Evolutionary conservation across 306 rosid genomes (phyloP).

Genomic region (Cicer chorassanicum): DNA sequence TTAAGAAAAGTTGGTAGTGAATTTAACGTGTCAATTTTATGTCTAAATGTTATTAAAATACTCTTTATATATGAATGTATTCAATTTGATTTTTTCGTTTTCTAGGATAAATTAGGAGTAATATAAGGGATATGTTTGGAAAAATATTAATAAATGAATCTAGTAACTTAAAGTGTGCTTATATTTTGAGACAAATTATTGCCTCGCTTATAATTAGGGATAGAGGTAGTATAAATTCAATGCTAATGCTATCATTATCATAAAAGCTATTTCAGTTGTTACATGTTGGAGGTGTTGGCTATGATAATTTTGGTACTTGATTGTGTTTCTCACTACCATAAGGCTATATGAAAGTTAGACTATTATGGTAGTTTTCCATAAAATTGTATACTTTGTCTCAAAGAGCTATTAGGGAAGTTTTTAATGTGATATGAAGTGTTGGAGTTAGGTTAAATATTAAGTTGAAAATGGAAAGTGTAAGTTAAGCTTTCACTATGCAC

Average conservation of each 20-base stretch:
- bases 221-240: not conserved
- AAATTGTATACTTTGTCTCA: not conserved
- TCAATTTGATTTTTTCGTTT: no score
- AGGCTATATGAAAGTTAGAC: not conserved
- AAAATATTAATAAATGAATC: no score
- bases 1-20: no score
- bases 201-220: no score
- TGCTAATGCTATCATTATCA: not conserved
- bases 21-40: no score
- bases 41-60: no score
- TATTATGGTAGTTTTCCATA: not conserved
- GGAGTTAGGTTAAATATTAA: conserved; percentile 25
- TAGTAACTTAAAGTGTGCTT: no score
- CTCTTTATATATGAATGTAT: no score
- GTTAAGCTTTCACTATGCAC: conserved; percentile 33
- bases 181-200: no score
- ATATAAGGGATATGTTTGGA: no score
- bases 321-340: conserved; percentile 38
- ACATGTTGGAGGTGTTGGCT: not conserved
- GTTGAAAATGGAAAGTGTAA: conserved; percentile 25
- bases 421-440: not conserved
- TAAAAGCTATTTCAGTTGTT: conserved; percentile 4
- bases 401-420: conserved; percentile 5
- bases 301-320: conserved; percentile 7
- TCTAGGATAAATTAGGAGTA: no score